These are phyloP conservation scores for Aureobasidium sp. DNA, from an alignment of 2,329 filamentous ascomycete species.

Conservation along the genomic window DNA sequence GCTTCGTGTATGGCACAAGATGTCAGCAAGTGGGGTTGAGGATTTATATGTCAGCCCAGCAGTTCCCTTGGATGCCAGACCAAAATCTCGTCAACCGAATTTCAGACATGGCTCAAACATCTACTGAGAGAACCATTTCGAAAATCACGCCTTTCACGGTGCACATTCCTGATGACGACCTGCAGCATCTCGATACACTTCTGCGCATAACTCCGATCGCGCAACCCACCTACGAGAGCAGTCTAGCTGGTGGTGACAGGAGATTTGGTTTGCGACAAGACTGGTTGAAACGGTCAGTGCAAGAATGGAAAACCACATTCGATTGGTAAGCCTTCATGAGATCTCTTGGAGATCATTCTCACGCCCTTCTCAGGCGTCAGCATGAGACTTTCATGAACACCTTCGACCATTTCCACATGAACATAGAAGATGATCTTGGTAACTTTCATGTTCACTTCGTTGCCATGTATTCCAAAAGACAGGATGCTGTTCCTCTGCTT, in stretches of 20 bases:
- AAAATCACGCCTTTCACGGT: neutral
- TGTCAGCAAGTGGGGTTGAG: neutral
- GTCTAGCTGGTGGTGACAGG: neutral
- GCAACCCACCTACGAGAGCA: neutral
- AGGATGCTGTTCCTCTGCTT: slow-evolving; percentile 45
- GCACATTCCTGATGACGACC: neutral
- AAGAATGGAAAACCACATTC: neutral
- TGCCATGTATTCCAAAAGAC: slow-evolving; percentile 46
- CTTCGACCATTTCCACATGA: slow-evolving; percentile 35
- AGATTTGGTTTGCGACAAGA: neutral
- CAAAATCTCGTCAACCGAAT: too few relatives aligned
- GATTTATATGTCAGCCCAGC: neutral
- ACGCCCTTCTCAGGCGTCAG: neutral
- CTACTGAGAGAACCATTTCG: neutral
- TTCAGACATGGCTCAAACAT: neutral
- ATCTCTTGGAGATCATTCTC: neutral
- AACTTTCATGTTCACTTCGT: slow-evolving; percentile 45
- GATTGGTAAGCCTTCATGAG: neutral
- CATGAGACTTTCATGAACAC: neutral
- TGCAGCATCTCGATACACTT: neutral
- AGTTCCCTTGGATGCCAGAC: neutral
- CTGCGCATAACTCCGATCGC: neutral
- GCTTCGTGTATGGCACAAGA: neutral
- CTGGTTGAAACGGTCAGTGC: neutral
- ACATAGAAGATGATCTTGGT: slow-evolving; percentile 35